Percentiles rank a stretch among this genome's conserved stretches.
phyloP scores from a whole-genome alignment of 2,329 filamentous ascomycete species.

The Cladobotryum protrusum region DNA sequence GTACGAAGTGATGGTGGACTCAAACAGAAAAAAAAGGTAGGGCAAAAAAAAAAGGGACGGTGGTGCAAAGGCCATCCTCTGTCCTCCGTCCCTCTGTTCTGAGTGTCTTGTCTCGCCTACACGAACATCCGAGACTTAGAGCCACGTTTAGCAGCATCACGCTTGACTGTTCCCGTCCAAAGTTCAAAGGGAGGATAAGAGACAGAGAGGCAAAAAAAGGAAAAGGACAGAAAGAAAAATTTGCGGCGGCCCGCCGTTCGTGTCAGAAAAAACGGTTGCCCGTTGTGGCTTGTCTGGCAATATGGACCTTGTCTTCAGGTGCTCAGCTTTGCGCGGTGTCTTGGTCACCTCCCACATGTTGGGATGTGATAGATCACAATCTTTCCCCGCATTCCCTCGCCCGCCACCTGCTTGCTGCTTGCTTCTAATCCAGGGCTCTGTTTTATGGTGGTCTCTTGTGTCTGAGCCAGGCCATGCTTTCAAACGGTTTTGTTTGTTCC shows the following conservation, averaged over 20 bases:
- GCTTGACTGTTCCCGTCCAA: not conserved
- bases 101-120: not conserved
- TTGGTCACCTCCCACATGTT: conserved; percentile 3
- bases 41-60: not conserved
- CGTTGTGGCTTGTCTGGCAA: no score
- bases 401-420: not conserved
- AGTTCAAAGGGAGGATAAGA: no score
- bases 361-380: conserved; percentile 11
- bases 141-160: not conserved
- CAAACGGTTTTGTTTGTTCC: no score
- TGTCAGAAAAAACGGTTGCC: no score
- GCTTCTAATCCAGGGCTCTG: not conserved
- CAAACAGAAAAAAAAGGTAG: not conserved
- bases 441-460: not conserved
- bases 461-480: not conserved
- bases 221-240: no score
- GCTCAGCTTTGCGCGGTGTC: not conserved
- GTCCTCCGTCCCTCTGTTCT: not conserved
- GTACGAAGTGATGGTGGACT: no score
- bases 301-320: not conserved
- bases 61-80: not conserved
- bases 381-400: conserved; percentile 11
- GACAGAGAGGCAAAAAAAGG: no score
- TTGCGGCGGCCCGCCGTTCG: no score
- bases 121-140: not conserved